These are phyloP conservation scores for Carex sylvatica DNA, from an alignment of 202 grass and related monocot genomes.

Conservation along the genomic window DNA sequence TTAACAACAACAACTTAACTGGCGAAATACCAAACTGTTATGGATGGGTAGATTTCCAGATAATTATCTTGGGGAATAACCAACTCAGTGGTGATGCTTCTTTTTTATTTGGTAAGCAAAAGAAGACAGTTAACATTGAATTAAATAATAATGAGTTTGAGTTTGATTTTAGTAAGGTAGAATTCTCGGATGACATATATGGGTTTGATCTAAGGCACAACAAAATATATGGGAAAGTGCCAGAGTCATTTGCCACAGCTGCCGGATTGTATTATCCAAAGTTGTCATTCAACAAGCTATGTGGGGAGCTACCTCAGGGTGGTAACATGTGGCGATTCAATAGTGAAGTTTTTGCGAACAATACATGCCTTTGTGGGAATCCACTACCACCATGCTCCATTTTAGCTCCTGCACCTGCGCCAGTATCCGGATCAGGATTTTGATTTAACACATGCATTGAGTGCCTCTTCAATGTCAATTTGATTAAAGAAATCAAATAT, in stretches of 20 bases:
- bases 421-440: too few relatives aligned
- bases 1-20: constrained; percentile 17
- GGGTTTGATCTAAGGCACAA: constrained; percentile 11
- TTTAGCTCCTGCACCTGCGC: too few relatives aligned
- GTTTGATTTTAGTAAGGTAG: not conserved
- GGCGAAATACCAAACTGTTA: not conserved
- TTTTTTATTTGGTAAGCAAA: constrained; percentile 7
- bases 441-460: too few relatives aligned
- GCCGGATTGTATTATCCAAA: not conserved
- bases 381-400: too few relatives aligned
- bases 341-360: too few relatives aligned
- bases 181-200: not conserved
- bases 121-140: not conserved
- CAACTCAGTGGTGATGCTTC: not conserved
- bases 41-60: not conserved
- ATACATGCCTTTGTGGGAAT: too few relatives aligned
- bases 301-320: too few relatives aligned
- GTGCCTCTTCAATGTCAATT: not conserved
- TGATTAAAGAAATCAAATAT: not conserved
- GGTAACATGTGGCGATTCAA: too few relatives aligned
- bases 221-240: constrained; percentile 38
- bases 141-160: not conserved
- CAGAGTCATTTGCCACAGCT: constrained; percentile 24
- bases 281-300: too few relatives aligned
- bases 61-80: not conserved